These are phyloP conservation scores for Gossypium raimondii DNA, from an alignment of 345 rosid species.

Conservation along the genomic window DNA sequence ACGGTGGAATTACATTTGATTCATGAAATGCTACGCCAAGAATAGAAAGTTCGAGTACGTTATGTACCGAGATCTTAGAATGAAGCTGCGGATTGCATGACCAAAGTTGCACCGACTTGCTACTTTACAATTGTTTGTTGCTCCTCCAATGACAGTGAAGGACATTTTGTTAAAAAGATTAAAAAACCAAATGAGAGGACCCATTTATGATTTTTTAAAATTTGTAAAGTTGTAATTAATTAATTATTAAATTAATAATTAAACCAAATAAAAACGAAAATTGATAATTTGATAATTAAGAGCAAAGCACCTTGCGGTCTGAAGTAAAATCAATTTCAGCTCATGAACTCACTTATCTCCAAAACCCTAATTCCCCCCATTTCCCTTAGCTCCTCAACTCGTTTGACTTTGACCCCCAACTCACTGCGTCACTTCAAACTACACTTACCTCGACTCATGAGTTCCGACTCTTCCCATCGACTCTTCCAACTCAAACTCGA, in stretches of 20 bases:
- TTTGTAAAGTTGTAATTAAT: too few species aligned
- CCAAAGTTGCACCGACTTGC: fast-evolving
- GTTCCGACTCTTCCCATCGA: constrained; percentile 36
- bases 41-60: fast-evolving
- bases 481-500: constrained; percentile 59
- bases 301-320: too few species aligned
- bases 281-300: too few species aligned
- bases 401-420: constrained; percentile 9
- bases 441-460: constrained; percentile 36
- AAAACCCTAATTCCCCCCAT: constrained; percentile 28
- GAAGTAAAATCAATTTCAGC: not conserved
- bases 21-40: fast-evolving
- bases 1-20: fast-evolving
- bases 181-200: too few species aligned
- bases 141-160: too few species aligned
- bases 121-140: too few species aligned
- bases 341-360: constrained; percentile 21
- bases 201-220: too few species aligned
- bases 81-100: too few species aligned
- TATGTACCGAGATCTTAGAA: too few species aligned
- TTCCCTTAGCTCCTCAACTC: constrained; percentile 10
- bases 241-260: too few species aligned
- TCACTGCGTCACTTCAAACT: constrained; percentile 13
- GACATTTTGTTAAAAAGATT: too few species aligned
- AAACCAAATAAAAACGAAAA: too few species aligned